A percentile compares a stretch with the other conserved stretches of the same genome.
Evolutionary conservation across 2,329 filamentous ascomycete species (phyloP).

Genomic region (Alternaria sp.): DNA sequence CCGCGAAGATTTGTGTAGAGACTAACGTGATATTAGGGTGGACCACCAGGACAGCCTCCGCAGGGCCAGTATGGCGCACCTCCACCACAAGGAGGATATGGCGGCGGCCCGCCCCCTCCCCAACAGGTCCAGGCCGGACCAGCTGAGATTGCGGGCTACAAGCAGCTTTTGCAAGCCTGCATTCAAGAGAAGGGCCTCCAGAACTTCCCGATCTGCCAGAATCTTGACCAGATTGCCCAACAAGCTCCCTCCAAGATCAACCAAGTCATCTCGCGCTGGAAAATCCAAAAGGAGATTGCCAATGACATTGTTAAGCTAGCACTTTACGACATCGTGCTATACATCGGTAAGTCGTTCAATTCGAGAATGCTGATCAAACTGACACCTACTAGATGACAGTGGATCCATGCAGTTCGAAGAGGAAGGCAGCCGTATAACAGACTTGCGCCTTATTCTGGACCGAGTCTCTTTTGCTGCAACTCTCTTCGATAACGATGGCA

Average conservation of each 20-base stretch:
- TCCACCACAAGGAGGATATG: slow-evolving; percentile 41
- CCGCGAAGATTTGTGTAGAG: background rate
- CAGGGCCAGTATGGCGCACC: slow-evolving; percentile 46
- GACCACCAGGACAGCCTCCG: slow-evolving; percentile 34
- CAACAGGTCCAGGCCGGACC: slow-evolving; percentile 52
- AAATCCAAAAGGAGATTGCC: slow-evolving; percentile 64
- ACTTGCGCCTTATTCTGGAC: slow-evolving; percentile 68
- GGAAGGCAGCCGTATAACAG: slow-evolving; percentile 69
- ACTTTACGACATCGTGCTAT: slow-evolving; percentile 67
- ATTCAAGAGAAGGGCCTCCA: slow-evolving; percentile 68
- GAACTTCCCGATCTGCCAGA: slow-evolving; percentile 60
- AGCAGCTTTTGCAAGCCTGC: slow-evolving; percentile 60
- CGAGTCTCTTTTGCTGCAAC: slow-evolving; percentile 69
- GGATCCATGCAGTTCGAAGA: slow-evolving; percentile 74
- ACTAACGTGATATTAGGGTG: slow-evolving; percentile 31
- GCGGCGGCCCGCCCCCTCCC: slow-evolving; percentile 40
- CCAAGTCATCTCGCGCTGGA: slow-evolving; percentile 63
- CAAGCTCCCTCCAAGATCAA: slow-evolving; percentile 59
- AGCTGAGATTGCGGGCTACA: slow-evolving; percentile 62
- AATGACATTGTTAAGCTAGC: slow-evolving; percentile 68
- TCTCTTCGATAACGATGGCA: slow-evolving; percentile 73
- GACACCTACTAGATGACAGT: slow-evolving; percentile 62
- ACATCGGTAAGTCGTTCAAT: slow-evolving; percentile 53
- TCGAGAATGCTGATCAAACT: slow-evolving; percentile 1
- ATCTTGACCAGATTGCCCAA: slow-evolving; percentile 58